Evolutionary conservation across 2,329 filamentous ascomycete species (phyloP).

Genomic region (Colletotrichum sp.): DNA sequence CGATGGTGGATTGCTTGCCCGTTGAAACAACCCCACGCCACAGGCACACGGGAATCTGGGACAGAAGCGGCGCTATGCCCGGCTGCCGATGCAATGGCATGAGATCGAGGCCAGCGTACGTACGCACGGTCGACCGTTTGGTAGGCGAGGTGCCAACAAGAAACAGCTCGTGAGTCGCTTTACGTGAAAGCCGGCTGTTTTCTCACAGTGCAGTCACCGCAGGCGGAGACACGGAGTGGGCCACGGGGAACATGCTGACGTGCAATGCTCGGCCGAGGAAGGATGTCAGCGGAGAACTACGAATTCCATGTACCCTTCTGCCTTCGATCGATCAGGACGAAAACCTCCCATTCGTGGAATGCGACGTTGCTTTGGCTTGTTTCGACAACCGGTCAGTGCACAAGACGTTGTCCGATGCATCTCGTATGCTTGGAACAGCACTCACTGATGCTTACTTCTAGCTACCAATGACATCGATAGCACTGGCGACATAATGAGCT

Average conservation of each 20-base stretch:
- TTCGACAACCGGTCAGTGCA: neutral
- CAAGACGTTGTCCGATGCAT: neutral
- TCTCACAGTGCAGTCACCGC: neutral
- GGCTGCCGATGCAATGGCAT: neutral
- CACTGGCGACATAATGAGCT: neutral
- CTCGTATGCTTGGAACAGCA: neutral
- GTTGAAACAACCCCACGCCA: constrained; percentile 14
- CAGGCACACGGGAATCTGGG: constrained; percentile 5
- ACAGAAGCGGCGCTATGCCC: constrained; percentile 6
- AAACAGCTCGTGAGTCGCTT: neutral
- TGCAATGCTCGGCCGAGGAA: neutral
- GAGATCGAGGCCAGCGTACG: neutral
- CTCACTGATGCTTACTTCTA: neutral
- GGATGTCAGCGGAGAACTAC: neutral
- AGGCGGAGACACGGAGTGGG: neutral
- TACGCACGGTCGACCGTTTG: neutral
- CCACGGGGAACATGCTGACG: neutral
- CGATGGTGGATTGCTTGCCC: neutral
- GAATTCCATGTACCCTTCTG: neutral
- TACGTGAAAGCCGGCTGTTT: neutral
- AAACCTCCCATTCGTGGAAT: neutral
- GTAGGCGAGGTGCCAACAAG: neutral
- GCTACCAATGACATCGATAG: neutral
- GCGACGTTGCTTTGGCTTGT: neutral
- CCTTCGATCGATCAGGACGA: neutral